Evolutionary conservation across 331 rosid genomes (phyloP).

Genomic region (Dryas integrifolia): DNA sequence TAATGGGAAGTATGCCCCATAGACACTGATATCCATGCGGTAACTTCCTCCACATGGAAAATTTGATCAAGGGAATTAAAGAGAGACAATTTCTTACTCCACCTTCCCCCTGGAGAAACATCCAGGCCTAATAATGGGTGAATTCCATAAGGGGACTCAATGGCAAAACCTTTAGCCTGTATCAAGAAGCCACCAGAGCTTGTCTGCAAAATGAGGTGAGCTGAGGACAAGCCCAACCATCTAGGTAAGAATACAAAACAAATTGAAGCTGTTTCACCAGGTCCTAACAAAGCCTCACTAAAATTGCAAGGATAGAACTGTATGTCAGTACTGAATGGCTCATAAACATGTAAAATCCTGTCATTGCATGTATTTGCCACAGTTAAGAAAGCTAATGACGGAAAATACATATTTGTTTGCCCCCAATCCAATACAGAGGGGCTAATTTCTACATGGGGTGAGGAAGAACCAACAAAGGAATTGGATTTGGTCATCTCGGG

Average conservation of each 20-base stretch:
- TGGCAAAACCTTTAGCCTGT: constrained; percentile 71
- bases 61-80: constrained; percentile 80
- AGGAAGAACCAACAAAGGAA: constrained; percentile 47
- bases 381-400: constrained; percentile 68
- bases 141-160: constrained; percentile 80
- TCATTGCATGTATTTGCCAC: constrained; percentile 75
- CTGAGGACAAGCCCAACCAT: constrained; percentile 67
- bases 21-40: constrained; percentile 70
- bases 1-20: constrained; percentile 49
- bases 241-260: constrained; percentile 79
- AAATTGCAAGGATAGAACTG: constrained; percentile 96
- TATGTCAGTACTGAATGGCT: constrained; percentile 77
- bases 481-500: constrained; percentile 41
- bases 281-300: constrained; percentile 62
- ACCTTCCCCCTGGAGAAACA: constrained; percentile 63
- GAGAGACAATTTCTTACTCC: constrained; percentile 71
- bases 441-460: constrained; percentile 57
- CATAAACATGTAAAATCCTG: constrained; percentile 70
- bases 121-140: constrained; percentile 54
- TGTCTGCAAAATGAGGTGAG: constrained; percentile 87
- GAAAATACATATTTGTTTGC: constrained; percentile 56
- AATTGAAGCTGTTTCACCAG: constrained; percentile 69
- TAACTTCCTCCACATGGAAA: constrained; percentile 66
- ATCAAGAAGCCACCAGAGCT: constrained; percentile 83
- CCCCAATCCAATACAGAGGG: constrained; percentile 86